phyloP scores from a whole-genome alignment of 352 stramenopile species.

The Blastocystis sp. region DNA sequence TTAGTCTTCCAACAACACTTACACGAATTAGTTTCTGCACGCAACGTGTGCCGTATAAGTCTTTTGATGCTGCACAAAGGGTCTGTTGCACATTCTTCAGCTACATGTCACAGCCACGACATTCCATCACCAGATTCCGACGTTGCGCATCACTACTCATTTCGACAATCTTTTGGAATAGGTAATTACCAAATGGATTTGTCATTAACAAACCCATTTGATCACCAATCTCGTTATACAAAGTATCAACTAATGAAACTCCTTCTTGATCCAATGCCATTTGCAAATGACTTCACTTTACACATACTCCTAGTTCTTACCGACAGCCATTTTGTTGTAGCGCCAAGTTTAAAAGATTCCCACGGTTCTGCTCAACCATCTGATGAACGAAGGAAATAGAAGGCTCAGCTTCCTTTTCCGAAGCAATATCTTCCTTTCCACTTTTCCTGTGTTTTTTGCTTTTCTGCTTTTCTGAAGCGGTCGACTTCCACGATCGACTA shows the following conservation, averaged over 20 bases:
- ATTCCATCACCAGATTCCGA: conserved; percentile 75
- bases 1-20: not conserved
- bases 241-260: not conserved
- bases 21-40: conserved; percentile 94
- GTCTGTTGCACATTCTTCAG: conserved; percentile 76
- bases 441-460: not conserved
- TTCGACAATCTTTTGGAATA: conserved; percentile 97
- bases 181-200: conserved; percentile 81
- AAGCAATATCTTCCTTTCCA: not conserved
- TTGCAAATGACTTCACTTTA: not conserved
- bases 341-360: not conserved
- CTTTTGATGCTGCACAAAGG: conserved; percentile 89
- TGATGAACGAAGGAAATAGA: not conserved
- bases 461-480: not conserved
- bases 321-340: conserved; percentile 17
- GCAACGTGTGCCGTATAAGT: conserved; percentile 91
- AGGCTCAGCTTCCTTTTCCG: not conserved
- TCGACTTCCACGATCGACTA: not conserved
- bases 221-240: not conserved
- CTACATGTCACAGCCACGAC: not conserved
- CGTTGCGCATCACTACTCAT: conserved; percentile 81
- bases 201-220: not conserved
- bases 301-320: not conserved
- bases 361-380: not conserved
- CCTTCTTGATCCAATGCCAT: not conserved